These are phyloP conservation scores for Taxawa tesnikishii DNA, from an alignment of 2,329 filamentous ascomycete genomes.

Conservation along the genomic window DNA sequence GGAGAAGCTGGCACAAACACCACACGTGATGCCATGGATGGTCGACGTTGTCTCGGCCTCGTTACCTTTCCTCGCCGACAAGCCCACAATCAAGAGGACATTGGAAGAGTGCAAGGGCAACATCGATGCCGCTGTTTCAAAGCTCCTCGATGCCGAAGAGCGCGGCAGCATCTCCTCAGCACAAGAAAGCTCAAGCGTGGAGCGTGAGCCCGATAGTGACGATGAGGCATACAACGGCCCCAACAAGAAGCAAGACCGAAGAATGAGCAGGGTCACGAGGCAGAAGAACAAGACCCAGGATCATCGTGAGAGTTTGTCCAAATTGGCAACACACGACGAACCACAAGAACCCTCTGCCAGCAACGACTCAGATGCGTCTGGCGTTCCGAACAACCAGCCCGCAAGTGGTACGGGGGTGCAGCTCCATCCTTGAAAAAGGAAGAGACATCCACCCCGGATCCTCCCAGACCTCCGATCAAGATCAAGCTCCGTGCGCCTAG, in stretches of 20 bases:
- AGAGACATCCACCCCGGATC: slow-evolving; percentile 1
- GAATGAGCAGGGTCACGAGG: slow-evolving; percentile 31
- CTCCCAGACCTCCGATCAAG: slow-evolving; percentile 11
- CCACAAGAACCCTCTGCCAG: slow-evolving; percentile 23
- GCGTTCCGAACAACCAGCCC: slow-evolving; percentile 11
- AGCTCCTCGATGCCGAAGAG: slow-evolving; percentile 37
- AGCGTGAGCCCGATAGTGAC: slow-evolving; percentile 39
- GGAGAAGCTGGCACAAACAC: slow-evolving; percentile 23
- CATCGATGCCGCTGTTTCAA: slow-evolving; percentile 40
- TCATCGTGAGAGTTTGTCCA: slow-evolving; percentile 18
- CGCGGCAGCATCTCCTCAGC: slow-evolving; percentile 27
- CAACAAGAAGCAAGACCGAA: slow-evolving; percentile 39
- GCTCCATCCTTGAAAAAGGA: slow-evolving; percentile 5
- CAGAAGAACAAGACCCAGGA: slow-evolving; percentile 13
- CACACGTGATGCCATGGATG: slow-evolving; percentile 41
- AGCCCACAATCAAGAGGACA: slow-evolving; percentile 37
- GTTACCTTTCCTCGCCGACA: slow-evolving; percentile 38
- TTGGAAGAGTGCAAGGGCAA: slow-evolving; percentile 42
- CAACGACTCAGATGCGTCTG: slow-evolving; percentile 19
- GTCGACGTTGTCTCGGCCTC: slow-evolving; percentile 40
- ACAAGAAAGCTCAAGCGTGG: slow-evolving; percentile 35
- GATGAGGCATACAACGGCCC: slow-evolving; percentile 34
- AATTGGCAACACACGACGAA: slow-evolving; percentile 16
- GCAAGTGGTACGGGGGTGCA: neutral
- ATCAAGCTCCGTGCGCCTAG: slow-evolving; percentile 22